phyloP scores from a whole-genome alignment of 2,329 filamentous ascomycete genomes.

The Alternaria dauci region DNA sequence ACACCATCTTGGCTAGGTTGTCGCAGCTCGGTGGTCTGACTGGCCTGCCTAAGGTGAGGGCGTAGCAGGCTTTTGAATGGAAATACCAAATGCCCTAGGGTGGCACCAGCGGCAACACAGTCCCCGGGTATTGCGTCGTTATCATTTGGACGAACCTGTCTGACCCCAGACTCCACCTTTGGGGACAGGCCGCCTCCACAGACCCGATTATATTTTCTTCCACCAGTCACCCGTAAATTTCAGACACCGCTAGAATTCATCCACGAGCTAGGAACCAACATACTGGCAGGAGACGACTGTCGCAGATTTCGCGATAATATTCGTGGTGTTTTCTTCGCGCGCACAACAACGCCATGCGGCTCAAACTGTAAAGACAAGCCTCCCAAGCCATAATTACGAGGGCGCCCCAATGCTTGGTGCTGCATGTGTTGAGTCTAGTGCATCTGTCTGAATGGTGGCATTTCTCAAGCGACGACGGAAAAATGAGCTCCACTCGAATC shows the following conservation, averaged over 20 bases:
- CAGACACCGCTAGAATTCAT: neutral
- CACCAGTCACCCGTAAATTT: slow-evolving; percentile 7
- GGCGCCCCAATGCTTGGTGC: slow-evolving; percentile 14
- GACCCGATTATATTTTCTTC: slow-evolving; percentile 17
- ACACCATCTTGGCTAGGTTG: slow-evolving; percentile 13
- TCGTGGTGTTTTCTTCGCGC: neutral
- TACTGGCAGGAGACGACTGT: neutral
- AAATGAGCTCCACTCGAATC: slow-evolving; percentile 7
- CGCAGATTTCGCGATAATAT: neutral
- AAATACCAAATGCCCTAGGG: neutral
- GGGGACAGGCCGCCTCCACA: neutral
- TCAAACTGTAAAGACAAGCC: slow-evolving; percentile 6
- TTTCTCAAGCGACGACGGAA: slow-evolving; percentile 12
- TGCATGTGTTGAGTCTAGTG: slow-evolving; percentile 8
- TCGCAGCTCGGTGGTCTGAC: slow-evolving; percentile 4
- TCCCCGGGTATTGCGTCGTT: slow-evolving; percentile 7
- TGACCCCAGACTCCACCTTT: slow-evolving; percentile 18
- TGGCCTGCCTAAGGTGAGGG: slow-evolving; percentile 1
- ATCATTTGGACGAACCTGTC: slow-evolving; percentile 7
- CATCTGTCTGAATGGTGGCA: slow-evolving; percentile 12
- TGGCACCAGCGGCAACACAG: slow-evolving; percentile 7
- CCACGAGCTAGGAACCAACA: neutral
- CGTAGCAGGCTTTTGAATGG: slow-evolving; percentile 6
- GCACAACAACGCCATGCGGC: neutral
- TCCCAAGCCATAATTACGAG: slow-evolving; percentile 10